Evolutionary conservation across 805 yeast species (phyloP).

Genomic region (Metschnikowia arizonensis): DNA sequence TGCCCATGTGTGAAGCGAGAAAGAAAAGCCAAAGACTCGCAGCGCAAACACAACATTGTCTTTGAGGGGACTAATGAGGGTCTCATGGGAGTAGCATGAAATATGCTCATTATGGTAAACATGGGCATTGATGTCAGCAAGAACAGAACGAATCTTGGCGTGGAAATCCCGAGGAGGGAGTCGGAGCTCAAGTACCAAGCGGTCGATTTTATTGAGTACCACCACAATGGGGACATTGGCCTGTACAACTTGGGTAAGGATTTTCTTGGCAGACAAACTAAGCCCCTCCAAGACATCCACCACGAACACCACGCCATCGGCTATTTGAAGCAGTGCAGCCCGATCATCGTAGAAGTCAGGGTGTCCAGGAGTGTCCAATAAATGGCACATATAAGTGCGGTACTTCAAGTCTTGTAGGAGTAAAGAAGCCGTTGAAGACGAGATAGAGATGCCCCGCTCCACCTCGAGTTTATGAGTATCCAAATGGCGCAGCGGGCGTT

Average conservation of each 20-base stretch:
- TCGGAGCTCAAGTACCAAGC: constrained; percentile 74
- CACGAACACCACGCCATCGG: constrained; percentile 65
- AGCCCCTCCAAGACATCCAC: constrained; percentile 88
- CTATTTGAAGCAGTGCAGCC: constrained; percentile 49
- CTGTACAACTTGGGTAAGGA: constrained; percentile 50
- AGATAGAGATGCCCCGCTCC: constrained; percentile 66
- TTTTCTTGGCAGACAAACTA: constrained; percentile 47
- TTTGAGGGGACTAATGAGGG: constrained; percentile 52
- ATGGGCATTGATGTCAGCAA: constrained; percentile 61
- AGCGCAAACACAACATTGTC: constrained; percentile 78
- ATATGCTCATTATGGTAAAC: constrained; percentile 35
- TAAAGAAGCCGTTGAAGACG: constrained; percentile 57
- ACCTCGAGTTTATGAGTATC: constrained; percentile 70
- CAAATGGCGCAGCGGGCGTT: constrained; percentile 55
- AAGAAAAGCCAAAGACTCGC: constrained; percentile 54
- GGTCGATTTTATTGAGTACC: constrained; percentile 77
- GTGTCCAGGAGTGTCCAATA: constrained; percentile 93
- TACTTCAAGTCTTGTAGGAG: constrained; percentile 48
- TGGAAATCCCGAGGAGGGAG: constrained; percentile 73
- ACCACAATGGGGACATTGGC: constrained; percentile 52
- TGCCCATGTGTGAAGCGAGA: constrained; percentile 66
- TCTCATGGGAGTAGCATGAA: constrained; percentile 24
- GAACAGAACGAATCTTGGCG: constrained; percentile 54
- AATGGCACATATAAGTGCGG: constrained; percentile 55
- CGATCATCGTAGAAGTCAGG: constrained; percentile 76